Evolutionary conservation across 345 rosid species (phyloP).

Genomic region (Hevea brasiliensis): DNA sequence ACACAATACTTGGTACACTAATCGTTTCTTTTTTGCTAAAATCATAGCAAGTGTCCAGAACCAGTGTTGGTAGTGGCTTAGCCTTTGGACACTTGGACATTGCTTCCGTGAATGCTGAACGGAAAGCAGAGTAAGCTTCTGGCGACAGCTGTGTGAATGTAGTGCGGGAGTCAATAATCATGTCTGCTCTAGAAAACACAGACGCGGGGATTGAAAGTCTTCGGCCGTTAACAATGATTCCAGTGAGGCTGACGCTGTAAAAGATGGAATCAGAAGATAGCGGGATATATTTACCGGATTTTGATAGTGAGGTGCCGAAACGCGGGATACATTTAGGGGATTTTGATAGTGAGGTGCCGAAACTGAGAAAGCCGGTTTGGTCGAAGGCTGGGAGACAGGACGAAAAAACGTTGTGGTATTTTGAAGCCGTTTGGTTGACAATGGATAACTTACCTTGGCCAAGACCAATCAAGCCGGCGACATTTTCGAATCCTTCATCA

Average conservation of each 20-base stretch:
- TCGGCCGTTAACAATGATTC: conserved; percentile 50
- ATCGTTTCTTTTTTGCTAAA: conserved; percentile 36
- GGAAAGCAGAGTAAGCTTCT: conserved; percentile 52
- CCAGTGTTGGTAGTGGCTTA: conserved; percentile 52
- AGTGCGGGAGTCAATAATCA: conserved; percentile 81
- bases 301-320: conserved; percentile 27
- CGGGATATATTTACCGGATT: conserved; percentile 54
- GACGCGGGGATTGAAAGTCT: conserved; percentile 46
- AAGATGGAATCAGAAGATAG: conserved; percentile 43
- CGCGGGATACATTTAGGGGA: too few relatives aligned
- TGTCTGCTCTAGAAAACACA: conserved; percentile 45
- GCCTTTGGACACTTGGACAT: conserved; percentile 64
- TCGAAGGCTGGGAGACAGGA: conserved; percentile 71
- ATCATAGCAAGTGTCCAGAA: conserved; percentile 85
- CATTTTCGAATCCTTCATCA: conserved; percentile 59
- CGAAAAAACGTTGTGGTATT: conserved; percentile 67
- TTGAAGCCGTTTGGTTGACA: conserved; percentile 59
- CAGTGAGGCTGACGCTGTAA: conserved; percentile 56
- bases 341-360: too few relatives aligned
- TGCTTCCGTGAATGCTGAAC: conserved; percentile 38
- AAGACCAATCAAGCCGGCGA: conserved; percentile 76
- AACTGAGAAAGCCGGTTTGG: conserved; percentile 68
- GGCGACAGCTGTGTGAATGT: conserved; percentile 75
- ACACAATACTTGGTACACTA: conserved; percentile 48
- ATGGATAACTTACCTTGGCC: conserved; percentile 66